Conservation (phyloP, 2,329 filamentous ascomycete species). For the Diaporthe longicolla region DNA sequence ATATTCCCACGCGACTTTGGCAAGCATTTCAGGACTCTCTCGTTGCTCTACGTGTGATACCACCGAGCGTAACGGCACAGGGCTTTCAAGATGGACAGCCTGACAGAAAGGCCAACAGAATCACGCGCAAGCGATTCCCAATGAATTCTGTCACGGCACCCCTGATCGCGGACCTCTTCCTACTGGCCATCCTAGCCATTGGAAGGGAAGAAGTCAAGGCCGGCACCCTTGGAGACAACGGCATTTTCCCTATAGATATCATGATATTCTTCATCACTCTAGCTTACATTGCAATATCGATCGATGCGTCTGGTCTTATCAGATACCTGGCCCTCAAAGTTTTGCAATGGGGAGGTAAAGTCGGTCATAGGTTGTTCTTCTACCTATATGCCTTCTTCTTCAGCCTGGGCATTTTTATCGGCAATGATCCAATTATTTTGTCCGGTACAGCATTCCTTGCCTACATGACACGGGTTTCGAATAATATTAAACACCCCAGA, state of each 20-base stretch:
- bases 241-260: conserved; percentile 79
- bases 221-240: conserved; percentile 75
- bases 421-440: conserved; percentile 82
- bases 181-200: conserved; percentile 80
- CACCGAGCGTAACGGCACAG: neutral
- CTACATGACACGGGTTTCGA: conserved; percentile 82
- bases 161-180: conserved; percentile 78
- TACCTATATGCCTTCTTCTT: conserved; percentile 83
- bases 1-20: neutral
- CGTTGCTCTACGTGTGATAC: conserved; percentile 1
- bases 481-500: conserved; percentile 78
- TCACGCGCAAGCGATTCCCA: conserved; percentile 6
- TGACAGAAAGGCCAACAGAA: neutral
- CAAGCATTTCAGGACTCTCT: neutral
- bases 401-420: conserved; percentile 75
- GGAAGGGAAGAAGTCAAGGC: conserved; percentile 75
- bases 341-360: conserved; percentile 74
- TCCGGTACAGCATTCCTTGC: conserved; percentile 82
- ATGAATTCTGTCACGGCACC: conserved; percentile 67
- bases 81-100: neutral
- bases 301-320: conserved; percentile 83
- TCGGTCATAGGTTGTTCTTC: conserved; percentile 77
- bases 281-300: conserved; percentile 83
- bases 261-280: conserved; percentile 83
- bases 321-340: conserved; percentile 79